These are phyloP conservation scores for Ambrosia hybrid DNA, from an alignment of 140 eudicot genomes.

Conservation along the genomic window DNA sequence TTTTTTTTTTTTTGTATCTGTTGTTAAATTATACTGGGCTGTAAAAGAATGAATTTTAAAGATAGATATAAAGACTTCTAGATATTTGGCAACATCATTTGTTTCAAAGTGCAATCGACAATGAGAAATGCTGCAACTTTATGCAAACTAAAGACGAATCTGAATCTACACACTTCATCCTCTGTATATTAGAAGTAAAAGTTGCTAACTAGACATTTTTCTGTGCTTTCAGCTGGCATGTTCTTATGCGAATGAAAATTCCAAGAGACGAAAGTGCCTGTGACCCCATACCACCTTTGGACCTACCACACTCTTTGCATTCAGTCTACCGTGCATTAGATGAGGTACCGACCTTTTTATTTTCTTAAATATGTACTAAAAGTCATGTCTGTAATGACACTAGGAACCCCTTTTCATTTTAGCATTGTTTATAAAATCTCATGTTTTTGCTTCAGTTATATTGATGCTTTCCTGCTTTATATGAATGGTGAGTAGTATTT, in stretches of 20 bases:
- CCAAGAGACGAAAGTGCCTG: constrained; percentile 60
- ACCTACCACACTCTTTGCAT: constrained; percentile 88
- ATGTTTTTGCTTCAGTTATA: too few species aligned
- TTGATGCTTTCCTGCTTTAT: too few species aligned
- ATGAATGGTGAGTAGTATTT: too few species aligned
- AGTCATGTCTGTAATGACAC: not conserved
- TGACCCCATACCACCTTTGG: constrained; percentile 89
- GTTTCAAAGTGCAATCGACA: not conserved
- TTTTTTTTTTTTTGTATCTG: too few species aligned
- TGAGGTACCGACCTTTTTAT: constrained; percentile 40
- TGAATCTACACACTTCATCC: too few species aligned
- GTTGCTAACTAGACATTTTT: not conserved
- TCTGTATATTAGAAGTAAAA: too few species aligned
- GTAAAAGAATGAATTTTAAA: not conserved
- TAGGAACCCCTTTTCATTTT: not conserved
- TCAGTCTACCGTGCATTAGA: constrained; percentile 67
- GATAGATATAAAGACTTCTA: constrained; percentile 1
- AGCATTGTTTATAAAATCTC: not conserved
- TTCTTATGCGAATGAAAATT: constrained; percentile 76
- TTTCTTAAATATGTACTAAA: not conserved
- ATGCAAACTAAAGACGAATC: constrained; percentile 7
- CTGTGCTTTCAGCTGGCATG: constrained; percentile 77
- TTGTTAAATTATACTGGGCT: too few species aligned
- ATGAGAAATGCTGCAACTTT: not conserved
- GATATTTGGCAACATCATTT: not conserved